Evolutionary conservation across 805 yeast species (phyloP), one percentile per base, ranked within the genome.

Genomic region (Kuraishia cidri): DNA sequence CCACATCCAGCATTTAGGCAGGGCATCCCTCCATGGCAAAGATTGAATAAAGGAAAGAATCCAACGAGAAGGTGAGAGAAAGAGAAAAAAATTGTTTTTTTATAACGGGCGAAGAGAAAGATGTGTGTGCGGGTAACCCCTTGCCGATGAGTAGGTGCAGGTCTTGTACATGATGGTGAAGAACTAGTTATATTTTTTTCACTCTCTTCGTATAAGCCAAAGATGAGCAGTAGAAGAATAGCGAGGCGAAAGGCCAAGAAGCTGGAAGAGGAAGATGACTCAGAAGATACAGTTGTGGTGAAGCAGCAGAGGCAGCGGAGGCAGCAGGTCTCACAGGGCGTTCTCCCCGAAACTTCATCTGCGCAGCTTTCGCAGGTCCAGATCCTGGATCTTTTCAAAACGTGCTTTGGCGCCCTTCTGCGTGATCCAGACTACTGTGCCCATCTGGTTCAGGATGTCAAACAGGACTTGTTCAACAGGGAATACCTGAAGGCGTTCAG

Each of bases 401-500:
- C 44, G 19, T 26, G 35, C 21, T 31, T 31, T 24, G 14, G 9
- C n/a, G 31, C 16, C 11, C 21, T 30, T 4, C 14, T 30, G 11
- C 11, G 18, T 7, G 24, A 14, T 29, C 23, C 19, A 11, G 24
- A n/a, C 6, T 19, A 7, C 15, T 20, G 23, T 5, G 13, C 9
- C 13, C 8, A n/a, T 10, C 55, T 71, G 9, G 69, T 86, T 17
- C 95, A 87, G 49, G 40, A 45, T 1, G 94, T 86, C 16, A 86
- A 86, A 46, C 66, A 75, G 2, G 72, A 74, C 36, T 59, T 86
- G 13, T 86, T 60, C 51, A 71, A 83, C 32, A 58, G 95, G 43
- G 76, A 85, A 38, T 86, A 84, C 48, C 36, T 65, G 4, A 58
- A 61, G 8, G 95, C 95, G 1, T 86, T 87, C 50, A 71, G 71